Base-by-base conservation (phyloP, 768 basidiomycete species). In the Hypholoma sublateritium region DNA sequence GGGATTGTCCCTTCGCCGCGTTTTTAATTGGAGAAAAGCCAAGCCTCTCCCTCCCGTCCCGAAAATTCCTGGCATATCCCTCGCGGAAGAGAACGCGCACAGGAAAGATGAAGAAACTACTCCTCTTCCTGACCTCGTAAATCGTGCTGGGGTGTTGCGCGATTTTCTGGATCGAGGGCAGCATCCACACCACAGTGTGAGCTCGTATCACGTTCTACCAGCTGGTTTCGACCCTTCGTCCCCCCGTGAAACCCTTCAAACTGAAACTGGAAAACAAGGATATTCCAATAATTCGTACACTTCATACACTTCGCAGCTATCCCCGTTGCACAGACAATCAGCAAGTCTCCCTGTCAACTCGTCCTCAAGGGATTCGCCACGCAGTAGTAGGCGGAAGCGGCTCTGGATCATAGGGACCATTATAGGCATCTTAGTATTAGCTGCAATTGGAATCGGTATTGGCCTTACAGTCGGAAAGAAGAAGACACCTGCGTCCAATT, bases 21-120 rank as follows among this genome's bases (percentile, higher is more conserved):
- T 73, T 36, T 62, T 80, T 49, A 58, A 68, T 32, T 77, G 81
- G 80, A 72, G 75, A 56, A 78, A 68, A 56, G 60, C 65, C 22
- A 86, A 86, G 64, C 83, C 84, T 3, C 69, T 87, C 14, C 85
- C 86, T 6, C 85, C 83, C 1, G 75, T 87, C 22, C 86, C 86
- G 14, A 71, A 69, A 17, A 75, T 83, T 13, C 78, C 83, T 2
- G 68, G 78, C 46, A 76, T 79, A 17, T 69, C 81, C 7, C 62
- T 82, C 34, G 67, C 74, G 2, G 65, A 66, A 12, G 80, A 81
- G 57, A 69, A 66, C 52, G 76, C 74, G 36, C 71, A 77, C 59
- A 72, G 73, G 44, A 75, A 72, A 55, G 69, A 66, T 44, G 86
- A 86, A 46, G 76, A 79, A 37, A 64, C 70, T 45, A 69, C 78